Base-by-base conservation (phyloP, 2,329 filamentous ascomycete species). In the Hypoxylon sp. region DNA sequence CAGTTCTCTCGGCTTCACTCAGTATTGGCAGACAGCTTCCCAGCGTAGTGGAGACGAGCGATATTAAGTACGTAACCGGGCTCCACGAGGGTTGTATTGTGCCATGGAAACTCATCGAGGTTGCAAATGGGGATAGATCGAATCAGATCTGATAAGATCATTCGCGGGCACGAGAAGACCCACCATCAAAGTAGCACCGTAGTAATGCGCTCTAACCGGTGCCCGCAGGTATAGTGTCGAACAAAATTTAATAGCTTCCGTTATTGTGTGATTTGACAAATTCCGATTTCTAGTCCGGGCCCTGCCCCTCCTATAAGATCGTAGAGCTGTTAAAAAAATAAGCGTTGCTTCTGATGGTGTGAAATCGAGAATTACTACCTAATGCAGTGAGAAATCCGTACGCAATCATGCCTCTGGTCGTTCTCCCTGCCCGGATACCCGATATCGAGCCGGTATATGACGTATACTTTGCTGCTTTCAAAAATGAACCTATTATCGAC, bases 381-480 rank as follows among this genome's bases (percentile, higher is more conserved):
- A 1, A 46, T 44, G 39, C 39, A 33, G 13, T 13, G 29, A 19
- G 24, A 31, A 48, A 22, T 24, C 19, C 5, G 3, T 3, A 31
- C 54, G 31, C 42, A 37, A 64, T 58, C 11, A 76, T 75, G 74
- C 69, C 74, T 62, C 55, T 76, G 6, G 66, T 52, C 39, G 71
- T 75, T 35, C 47, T 76, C 3, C 73, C 74, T 1, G 70, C 74
- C 17, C 72, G 70, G 17, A 47, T 75, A 3, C 58, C 67, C 22
- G 74, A 77, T 31, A 65, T 76, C 24, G 69, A 72, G 48, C 61
- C 63, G 1, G 55, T 74, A 6, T 74, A 72, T 50, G 70, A 77
- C 46, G 73, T 74, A 13, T 75, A 75, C 31, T 74, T 77, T 47
- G 66, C 62, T 24, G 71, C 74, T 3, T 77, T 77, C 60, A 66